phyloP scores from a whole-genome alignment of 169 alveolate genomes.

The Eimeria falciformis region DNA sequence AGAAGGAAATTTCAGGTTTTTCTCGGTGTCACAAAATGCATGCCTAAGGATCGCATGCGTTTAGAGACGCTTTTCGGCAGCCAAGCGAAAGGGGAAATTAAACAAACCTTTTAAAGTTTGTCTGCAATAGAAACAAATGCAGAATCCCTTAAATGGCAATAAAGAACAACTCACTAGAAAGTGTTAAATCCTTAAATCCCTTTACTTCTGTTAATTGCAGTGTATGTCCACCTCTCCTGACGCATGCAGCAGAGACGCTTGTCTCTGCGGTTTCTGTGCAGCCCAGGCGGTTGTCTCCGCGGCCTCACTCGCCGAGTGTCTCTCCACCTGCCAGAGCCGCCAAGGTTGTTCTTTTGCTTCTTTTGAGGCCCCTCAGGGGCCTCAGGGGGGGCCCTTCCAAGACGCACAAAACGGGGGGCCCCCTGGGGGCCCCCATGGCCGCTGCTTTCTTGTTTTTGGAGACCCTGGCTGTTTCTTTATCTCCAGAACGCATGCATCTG shows the following conservation, averaged over 20 bases:
- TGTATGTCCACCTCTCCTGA: too few relatives aligned
- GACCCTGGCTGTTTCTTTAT: constrained; percentile 38
- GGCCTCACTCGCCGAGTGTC: neutral
- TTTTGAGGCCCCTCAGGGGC: neutral
- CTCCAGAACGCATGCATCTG: neutral
- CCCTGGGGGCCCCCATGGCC: constrained; percentile 17
- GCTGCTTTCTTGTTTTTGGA: constrained; percentile 3
- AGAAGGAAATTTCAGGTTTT: too few relatives aligned
- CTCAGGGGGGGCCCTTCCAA: neutral
- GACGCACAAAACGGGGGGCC: neutral
- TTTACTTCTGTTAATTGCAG: too few relatives aligned
- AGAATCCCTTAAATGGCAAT: too few relatives aligned
- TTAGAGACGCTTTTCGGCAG: neutral
- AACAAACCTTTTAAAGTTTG: too few relatives aligned
- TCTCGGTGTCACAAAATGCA: too few relatives aligned
- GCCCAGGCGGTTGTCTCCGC: neutral
- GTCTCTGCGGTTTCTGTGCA: constrained; percentile 6
- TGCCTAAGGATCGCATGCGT: too few relatives aligned
- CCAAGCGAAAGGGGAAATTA: too few relatives aligned
- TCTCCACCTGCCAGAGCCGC: neutral
- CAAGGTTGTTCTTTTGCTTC: neutral
- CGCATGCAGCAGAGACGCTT: too few relatives aligned
- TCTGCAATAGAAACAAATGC: too few relatives aligned
- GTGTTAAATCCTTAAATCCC: too few relatives aligned
- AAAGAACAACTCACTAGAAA: too few relatives aligned